Evolutionary conservation across 164 flowering plant genomes (phyloP).

Genomic region (Echeveria elegans): DNA sequence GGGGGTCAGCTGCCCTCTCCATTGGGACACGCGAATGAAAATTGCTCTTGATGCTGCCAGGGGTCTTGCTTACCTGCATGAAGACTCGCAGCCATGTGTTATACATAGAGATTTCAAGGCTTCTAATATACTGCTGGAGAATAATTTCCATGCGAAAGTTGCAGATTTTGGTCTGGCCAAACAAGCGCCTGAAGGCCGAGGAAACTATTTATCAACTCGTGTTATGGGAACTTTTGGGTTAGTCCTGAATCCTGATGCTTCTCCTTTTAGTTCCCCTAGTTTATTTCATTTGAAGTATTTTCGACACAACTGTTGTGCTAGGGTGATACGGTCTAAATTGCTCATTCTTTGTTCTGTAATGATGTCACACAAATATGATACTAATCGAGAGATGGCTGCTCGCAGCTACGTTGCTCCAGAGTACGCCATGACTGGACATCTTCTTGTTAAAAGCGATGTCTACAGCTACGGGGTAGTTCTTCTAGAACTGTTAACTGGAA

Average conservation of each 20-base stretch:
- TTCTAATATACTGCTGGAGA: slow-evolving; percentile 89
- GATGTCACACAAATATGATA: not conserved
- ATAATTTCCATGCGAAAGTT: slow-evolving; percentile 88
- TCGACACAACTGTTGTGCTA: not conserved
- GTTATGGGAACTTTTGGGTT: slow-evolving; percentile 99
- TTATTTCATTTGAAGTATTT: too few relatives aligned
- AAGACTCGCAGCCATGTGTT: slow-evolving; percentile 94
- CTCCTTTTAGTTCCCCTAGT: not conserved
- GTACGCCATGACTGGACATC: slow-evolving; percentile 98
- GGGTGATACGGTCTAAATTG: not conserved
- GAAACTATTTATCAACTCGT: slow-evolving; percentile 79
- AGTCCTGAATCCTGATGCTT: slow-evolving; percentile 20
- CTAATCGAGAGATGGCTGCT: slow-evolving; percentile 10
- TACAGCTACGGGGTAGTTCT: slow-evolving; percentile 98
- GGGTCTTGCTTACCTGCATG: slow-evolving; percentile 95
- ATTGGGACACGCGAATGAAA: slow-evolving; percentile 96
- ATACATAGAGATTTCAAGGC: slow-evolving; percentile 98
- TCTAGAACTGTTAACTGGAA: slow-evolving; percentile 88
- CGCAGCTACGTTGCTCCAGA: slow-evolving; percentile 96
- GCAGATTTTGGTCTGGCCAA: slow-evolving; percentile 98
- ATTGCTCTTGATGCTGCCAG: slow-evolving; percentile 99
- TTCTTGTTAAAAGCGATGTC: slow-evolving; percentile 94
- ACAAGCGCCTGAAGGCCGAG: slow-evolving; percentile 90
- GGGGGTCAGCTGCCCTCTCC: slow-evolving; percentile 80
- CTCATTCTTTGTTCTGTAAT: not conserved